Percentiles rank a stretch among this genome's conserved stretches.
Evolutionary conservation across 768 basidiomycete genomes (phyloP).

Genomic region (Wakefieldia striispora): DNA sequence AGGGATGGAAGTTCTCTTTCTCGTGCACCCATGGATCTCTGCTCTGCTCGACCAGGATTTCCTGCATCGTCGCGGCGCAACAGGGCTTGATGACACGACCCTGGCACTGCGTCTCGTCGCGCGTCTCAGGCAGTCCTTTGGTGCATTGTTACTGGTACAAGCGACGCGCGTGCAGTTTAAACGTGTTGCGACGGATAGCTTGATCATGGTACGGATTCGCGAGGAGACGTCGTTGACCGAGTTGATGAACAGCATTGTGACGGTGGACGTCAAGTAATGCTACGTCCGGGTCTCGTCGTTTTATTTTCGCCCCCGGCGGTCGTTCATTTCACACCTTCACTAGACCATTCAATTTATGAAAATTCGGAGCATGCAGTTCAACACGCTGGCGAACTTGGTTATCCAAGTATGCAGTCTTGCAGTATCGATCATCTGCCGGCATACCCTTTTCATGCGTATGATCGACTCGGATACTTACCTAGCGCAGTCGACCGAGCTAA

Average conservation of each 20-base stretch:
- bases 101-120: constrained; percentile 1
- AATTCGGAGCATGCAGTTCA: too few species aligned
- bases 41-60: constrained; percentile 2
- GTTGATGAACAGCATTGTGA: neutral
- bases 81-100: neutral
- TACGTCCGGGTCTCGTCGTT: too few species aligned
- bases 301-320: too few species aligned
- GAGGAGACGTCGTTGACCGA: neutral
- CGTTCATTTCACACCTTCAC: too few species aligned
- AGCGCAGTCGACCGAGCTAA: too few species aligned
- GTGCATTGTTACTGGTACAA: neutral
- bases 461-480: too few species aligned
- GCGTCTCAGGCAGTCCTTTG: constrained; percentile 3
- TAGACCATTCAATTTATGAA: too few species aligned
- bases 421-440: too few species aligned
- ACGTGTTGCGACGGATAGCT: constrained; percentile 5
- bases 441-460: too few species aligned
- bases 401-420: too few species aligned
- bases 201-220: neutral
- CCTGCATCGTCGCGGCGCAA: neutral
- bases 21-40: constrained; percentile 15
- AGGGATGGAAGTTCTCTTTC: neutral
- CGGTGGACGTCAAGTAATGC: neutral
- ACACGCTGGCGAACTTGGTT: too few species aligned
- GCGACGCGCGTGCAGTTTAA: neutral